Evolutionary conservation across 805 yeast genomes (phyloP).

Genomic region (Wickerhamiella alocasiicola): DNA sequence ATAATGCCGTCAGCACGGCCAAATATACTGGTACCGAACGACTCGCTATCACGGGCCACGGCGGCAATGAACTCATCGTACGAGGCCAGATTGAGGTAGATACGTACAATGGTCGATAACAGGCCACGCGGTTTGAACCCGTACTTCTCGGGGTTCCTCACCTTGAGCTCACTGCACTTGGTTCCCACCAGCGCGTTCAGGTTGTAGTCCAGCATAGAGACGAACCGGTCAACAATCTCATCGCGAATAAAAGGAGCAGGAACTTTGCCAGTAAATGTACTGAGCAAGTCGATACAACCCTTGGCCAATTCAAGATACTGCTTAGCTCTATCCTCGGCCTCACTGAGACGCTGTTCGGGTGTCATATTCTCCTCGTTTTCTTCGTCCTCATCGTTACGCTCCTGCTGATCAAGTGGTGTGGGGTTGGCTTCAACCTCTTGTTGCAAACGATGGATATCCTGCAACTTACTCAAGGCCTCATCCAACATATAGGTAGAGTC

Average conservation of each 20-base stretch:
- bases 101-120: conserved; percentile 55
- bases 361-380: conserved; percentile 26
- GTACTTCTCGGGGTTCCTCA: conserved; percentile 68
- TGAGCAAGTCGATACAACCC: conserved; percentile 68
- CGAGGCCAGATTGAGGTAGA: conserved; percentile 58
- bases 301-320: conserved; percentile 74
- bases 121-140: conserved; percentile 68
- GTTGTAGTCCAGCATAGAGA: conserved; percentile 92
- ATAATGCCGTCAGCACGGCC: conserved; percentile 59
- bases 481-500: conserved; percentile 87
- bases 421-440: conserved; percentile 24
- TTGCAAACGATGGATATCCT: conserved; percentile 65
- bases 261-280: conserved; percentile 70
- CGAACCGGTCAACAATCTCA: conserved; percentile 86
- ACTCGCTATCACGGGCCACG: conserved; percentile 84
- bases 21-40: conserved; percentile 58
- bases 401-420: conserved; percentile 15
- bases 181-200: conserved; percentile 92
- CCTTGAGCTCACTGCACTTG: conserved; percentile 77
- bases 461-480: conserved; percentile 72
- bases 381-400: conserved; percentile 44
- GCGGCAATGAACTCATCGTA: conserved; percentile 61
- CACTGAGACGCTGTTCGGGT: conserved; percentile 35
- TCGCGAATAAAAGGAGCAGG: conserved; percentile 76
- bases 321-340: conserved; percentile 64